Evolutionary conservation across 129 eudicot species (phyloP).

Genomic region (Lactuca saligna): DNA sequence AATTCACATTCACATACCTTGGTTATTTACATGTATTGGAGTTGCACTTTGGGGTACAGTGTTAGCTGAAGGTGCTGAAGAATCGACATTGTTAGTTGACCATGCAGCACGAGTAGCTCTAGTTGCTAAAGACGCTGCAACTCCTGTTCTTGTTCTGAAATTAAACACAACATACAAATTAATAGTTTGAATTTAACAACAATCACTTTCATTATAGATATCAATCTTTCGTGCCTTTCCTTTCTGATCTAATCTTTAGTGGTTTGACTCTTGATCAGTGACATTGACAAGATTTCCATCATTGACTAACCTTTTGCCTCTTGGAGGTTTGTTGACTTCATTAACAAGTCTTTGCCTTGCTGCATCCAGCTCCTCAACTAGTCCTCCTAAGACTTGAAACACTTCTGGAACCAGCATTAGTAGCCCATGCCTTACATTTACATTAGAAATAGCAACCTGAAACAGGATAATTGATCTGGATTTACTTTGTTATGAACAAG

Average conservation of each 20-base stretch:
- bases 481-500: neutral
- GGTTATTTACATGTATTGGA: slow-evolving; percentile 44
- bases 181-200: neutral
- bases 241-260: no score
- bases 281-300: neutral
- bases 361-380: slow-evolving; percentile 78
- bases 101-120: slow-evolving; percentile 94
- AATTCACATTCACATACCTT: slow-evolving; percentile 41
- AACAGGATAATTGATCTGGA: slow-evolving; percentile 4
- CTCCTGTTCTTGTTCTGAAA: slow-evolving; percentile 68
- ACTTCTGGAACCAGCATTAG: slow-evolving; percentile 93
- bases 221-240: no score
- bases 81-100: slow-evolving; percentile 42
- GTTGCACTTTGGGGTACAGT: slow-evolving; percentile 27
- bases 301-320: slow-evolving; percentile 71
- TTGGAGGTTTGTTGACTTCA: slow-evolving; percentile 94
- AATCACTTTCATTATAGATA: no score
- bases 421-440: slow-evolving; percentile 72
- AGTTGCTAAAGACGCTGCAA: slow-evolving; percentile 59
- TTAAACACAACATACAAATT: neutral
- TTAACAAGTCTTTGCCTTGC: slow-evolving; percentile 76
- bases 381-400: slow-evolving; percentile 77
- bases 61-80: slow-evolving; percentile 23
- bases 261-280: no score
- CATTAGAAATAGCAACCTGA: slow-evolving; percentile 75